phyloP scores from a whole-genome alignment of 1,139 yeast genomes.

The Blastobotrys persicus region DNA sequence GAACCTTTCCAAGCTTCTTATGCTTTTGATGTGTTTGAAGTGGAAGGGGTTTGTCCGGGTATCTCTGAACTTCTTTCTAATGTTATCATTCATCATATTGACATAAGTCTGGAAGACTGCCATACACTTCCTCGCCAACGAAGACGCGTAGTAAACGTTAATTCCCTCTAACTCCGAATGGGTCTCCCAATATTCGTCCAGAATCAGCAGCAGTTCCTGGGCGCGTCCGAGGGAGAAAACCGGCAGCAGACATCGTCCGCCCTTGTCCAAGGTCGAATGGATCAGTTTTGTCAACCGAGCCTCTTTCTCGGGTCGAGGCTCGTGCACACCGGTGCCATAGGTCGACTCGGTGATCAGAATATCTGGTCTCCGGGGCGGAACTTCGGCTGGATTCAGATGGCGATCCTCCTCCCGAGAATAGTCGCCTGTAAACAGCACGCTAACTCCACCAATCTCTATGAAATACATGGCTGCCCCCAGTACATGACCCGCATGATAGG shows the following conservation, averaged over 20 bases:
- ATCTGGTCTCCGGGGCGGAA: slow-evolving; percentile 88
- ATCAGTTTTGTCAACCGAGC: slow-evolving; percentile 73
- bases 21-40: slow-evolving; percentile 78
- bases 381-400: slow-evolving; percentile 92
- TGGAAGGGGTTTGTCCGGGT: slow-evolving; percentile 82
- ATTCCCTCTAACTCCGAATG: slow-evolving; percentile 80
- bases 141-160: slow-evolving; percentile 87
- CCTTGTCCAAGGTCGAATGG: slow-evolving; percentile 79
- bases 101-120: slow-evolving; percentile 96
- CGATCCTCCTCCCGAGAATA: slow-evolving; percentile 94
- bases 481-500: slow-evolving; percentile 98
- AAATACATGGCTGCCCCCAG: slow-evolving; percentile 98
- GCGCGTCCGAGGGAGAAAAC: slow-evolving; percentile 97
- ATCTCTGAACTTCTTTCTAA: slow-evolving; percentile 74
- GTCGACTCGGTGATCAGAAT: slow-evolving; percentile 91
- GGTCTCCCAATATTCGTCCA: slow-evolving; percentile 91
- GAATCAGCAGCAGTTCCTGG: slow-evolving; percentile 81
- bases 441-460: slow-evolving; percentile 89
- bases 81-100: slow-evolving; percentile 93
- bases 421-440: slow-evolving; percentile 90
- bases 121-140: slow-evolving; percentile 92
- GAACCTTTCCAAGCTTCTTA: slow-evolving; percentile 75
- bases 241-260: slow-evolving; percentile 90
- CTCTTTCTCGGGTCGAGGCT: slow-evolving; percentile 84
- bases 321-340: slow-evolving; percentile 96